Evolutionary conservation across 208 protist genomes (phyloP).

Genomic region (Angomonas desouzai): DNA sequence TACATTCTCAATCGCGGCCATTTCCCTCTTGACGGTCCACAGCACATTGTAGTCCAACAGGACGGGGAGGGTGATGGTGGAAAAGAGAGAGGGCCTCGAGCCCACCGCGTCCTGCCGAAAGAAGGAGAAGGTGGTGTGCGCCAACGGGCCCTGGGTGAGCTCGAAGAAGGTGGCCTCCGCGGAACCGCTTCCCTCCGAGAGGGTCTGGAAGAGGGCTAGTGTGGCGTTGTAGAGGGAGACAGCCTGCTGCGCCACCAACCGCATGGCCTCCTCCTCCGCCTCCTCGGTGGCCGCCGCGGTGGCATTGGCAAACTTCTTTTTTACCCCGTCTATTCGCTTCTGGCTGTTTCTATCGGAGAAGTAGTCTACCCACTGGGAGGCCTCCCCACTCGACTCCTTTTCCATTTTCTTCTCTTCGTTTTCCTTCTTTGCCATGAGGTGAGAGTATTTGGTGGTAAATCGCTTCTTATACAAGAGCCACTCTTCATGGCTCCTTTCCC

Average conservation of each 20-base stretch:
- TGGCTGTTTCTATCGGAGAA: neutral
- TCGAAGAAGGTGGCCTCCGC: neutral
- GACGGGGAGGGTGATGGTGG: neutral
- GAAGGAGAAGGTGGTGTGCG: constrained; percentile 1
- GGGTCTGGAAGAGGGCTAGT: neutral
- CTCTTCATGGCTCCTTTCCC: neutral
- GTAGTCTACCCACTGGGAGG: neutral
- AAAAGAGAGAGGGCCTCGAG: neutral
- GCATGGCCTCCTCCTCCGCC: neutral
- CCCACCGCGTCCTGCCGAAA: neutral
- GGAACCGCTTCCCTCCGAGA: neutral
- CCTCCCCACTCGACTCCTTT: neutral
- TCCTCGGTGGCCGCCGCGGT: neutral
- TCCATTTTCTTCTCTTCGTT: neutral
- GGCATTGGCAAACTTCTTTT: neutral
- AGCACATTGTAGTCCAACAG: neutral
- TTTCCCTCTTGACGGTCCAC: neutral
- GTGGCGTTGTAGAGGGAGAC: neutral
- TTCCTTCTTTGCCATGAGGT: neutral
- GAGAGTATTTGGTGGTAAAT: neutral
- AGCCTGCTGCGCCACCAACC: neutral
- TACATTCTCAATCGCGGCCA: constrained; percentile 3
- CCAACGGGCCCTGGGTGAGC: neutral
- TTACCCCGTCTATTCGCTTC: neutral
- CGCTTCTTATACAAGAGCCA: neutral